These are phyloP conservation scores for Trichoderma brevicompactum DNA, from an alignment of 2,329 filamentous ascomycete species.

Conservation along the genomic window DNA sequence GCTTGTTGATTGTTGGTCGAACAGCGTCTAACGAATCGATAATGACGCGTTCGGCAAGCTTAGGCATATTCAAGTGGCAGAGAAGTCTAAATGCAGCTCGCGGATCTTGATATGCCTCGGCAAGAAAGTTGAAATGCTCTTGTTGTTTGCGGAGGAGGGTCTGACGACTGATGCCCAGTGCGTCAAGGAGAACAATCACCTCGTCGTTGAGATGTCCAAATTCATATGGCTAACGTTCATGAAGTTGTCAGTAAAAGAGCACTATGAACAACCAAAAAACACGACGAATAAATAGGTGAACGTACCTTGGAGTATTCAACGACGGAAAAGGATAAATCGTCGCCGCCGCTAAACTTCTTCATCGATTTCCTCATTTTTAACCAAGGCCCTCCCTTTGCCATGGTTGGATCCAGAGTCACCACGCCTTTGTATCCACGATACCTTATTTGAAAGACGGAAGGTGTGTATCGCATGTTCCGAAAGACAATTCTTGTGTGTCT, in stretches of 20 bases:
- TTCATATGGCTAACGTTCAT: conserved; percentile 41
- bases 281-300: no score
- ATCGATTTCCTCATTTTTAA: conserved; percentile 44
- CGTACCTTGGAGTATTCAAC: conserved; percentile 48
- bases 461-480: conserved; percentile 44
- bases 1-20: conserved; percentile 34
- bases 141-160: conserved; percentile 43
- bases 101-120: conserved; percentile 36
- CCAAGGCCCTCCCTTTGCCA: conserved; percentile 30
- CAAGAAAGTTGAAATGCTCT: conserved; percentile 43
- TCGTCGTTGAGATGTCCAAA: conserved; percentile 50
- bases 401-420: conserved; percentile 43
- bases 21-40: conserved; percentile 44
- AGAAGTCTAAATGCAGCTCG: conserved; percentile 44
- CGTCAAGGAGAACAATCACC: conserved; percentile 45
- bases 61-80: conserved; percentile 39
- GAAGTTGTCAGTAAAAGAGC: neutral
- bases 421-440: conserved; percentile 51
- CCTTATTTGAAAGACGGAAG: conserved; percentile 48
- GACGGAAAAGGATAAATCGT: conserved; percentile 44
- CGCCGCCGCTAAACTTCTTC: conserved; percentile 47
- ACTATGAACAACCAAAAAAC: neutral
- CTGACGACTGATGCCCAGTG: conserved; percentile 41
- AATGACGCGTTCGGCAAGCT: conserved; percentile 46
- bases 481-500: conserved; percentile 41